Percentiles rank a stretch among this genome's conserved stretches.
phyloP scores from a whole-genome alignment of 2,329 filamentous ascomycete genomes.

The Lizonia empirigonia region DNA sequence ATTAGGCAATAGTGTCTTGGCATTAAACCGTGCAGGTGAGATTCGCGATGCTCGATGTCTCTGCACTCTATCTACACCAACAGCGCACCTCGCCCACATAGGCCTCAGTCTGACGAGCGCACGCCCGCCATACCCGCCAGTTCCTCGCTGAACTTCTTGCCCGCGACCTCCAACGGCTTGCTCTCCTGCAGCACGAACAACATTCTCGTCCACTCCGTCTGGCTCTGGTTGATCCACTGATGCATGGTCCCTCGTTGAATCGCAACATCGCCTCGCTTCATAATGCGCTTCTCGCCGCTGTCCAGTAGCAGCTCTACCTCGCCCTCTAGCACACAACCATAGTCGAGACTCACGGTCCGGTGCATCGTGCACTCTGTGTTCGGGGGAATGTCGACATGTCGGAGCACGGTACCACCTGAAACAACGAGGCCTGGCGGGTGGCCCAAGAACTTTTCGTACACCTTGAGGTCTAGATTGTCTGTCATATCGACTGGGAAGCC shows the following conservation, averaged over 20 bases:
- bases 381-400: constrained; percentile 49
- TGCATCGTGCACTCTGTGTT: constrained; percentile 48
- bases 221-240: constrained; percentile 46
- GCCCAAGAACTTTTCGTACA: constrained; percentile 53
- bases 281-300: constrained; percentile 44
- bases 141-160: constrained; percentile 40
- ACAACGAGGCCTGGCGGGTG: constrained; percentile 58
- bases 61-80: neutral
- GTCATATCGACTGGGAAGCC: constrained; percentile 55
- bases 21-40: neutral
- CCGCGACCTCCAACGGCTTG: constrained; percentile 43
- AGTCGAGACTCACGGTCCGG: constrained; percentile 49
- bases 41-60: neutral
- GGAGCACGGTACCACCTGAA: constrained; percentile 55
- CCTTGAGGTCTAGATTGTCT: constrained; percentile 53
- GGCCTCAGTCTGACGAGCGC: constrained; percentile 38
- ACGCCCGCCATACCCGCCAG: constrained; percentile 46
- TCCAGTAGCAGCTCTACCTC: constrained; percentile 49
- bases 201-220: constrained; percentile 45
- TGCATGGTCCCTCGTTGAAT: constrained; percentile 51
- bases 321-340: constrained; percentile 49
- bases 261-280: constrained; percentile 47
- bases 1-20: constrained; percentile 13
- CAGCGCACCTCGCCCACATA: neutral
- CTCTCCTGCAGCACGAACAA: constrained; percentile 46